These are phyloP conservation scores for Juncus effusus DNA, from an alignment of 176 grass and related monocot genomes.

Conservation along the genomic window DNA sequence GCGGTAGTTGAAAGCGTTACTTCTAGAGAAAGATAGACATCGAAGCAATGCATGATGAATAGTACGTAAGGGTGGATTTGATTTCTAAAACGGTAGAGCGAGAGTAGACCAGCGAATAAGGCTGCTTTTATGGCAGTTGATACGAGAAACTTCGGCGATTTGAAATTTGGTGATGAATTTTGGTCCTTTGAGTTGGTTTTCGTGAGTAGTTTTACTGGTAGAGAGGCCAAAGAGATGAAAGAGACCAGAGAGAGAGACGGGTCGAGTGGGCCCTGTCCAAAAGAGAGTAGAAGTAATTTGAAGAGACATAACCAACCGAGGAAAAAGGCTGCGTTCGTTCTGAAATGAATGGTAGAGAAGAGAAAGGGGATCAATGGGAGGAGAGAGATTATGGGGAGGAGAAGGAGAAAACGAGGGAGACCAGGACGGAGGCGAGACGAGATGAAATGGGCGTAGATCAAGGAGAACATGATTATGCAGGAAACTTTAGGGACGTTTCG, in stretches of 20 bases:
- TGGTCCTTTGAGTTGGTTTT: not conserved
- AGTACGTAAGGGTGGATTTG: too few relatives aligned
- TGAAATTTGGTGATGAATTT: not conserved
- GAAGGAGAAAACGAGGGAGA: conserved; percentile 28
- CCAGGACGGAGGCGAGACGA: conserved; percentile 29
- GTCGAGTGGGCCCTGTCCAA: conserved; percentile 39
- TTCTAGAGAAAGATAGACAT: conserved; percentile 30
- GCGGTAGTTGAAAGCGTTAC: conserved; percentile 30
- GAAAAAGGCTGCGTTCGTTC: conserved; percentile 44
- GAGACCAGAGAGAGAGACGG: not conserved
- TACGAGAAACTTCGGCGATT: conserved; percentile 1
- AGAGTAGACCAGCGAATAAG: not conserved
- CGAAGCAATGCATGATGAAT: conserved; percentile 36
- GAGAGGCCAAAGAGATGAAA: conserved; percentile 41
- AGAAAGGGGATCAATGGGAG: conserved; percentile 31
- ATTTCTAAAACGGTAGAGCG: too few relatives aligned
- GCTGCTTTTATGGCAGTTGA: conserved; percentile 14
- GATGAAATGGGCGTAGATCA: conserved; percentile 42
- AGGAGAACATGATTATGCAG: conserved; percentile 6
- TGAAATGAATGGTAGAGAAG: conserved; percentile 49
- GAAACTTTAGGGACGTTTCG: too few relatives aligned
- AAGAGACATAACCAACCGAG: conserved; percentile 28
- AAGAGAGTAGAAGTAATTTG: conserved; percentile 49
- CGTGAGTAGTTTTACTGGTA: conserved; percentile 44
- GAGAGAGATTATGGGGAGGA: conserved; percentile 45